Evolutionary conservation across 495 filamentous ascomycete genomes (phyloP).

Genomic region (Chaetomium fimeti): DNA sequence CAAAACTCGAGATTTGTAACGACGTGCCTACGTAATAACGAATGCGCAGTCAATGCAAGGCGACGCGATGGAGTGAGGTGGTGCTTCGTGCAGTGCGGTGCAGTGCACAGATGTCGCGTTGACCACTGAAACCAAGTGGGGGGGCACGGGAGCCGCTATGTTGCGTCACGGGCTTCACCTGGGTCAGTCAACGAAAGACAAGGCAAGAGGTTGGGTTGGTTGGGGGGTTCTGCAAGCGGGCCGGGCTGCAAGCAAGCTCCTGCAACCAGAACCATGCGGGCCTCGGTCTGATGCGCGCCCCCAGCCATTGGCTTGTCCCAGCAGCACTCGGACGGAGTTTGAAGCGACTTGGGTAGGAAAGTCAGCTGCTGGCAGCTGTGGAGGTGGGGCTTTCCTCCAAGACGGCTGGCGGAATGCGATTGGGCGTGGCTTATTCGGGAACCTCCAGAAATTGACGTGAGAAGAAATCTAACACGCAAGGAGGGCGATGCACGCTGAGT

Average conservation of each 20-base stretch:
- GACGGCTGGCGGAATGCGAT: conserved; percentile 19
- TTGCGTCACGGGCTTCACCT: conserved; percentile 8
- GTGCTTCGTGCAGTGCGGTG: background rate
- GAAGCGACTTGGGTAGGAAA: background rate
- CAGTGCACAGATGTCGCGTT: background rate
- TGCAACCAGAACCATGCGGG: background rate
- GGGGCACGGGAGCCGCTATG: background rate
- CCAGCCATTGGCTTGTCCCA: background rate
- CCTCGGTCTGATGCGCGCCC: too few relatives aligned
- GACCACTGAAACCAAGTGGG: background rate
- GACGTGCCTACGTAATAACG: too few relatives aligned
- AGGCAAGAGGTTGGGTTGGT: conserved; percentile 17
- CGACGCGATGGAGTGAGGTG: background rate
- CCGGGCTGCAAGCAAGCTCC: too few relatives aligned
- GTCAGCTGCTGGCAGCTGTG: conserved; percentile 21
- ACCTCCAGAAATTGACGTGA: conserved; percentile 39
- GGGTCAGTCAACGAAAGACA: background rate
- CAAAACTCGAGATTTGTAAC: background rate
- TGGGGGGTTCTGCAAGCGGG: conserved; percentile 7
- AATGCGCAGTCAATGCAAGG: background rate
- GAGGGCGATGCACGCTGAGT: conserved; percentile 4
- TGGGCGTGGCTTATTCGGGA: conserved; percentile 38
- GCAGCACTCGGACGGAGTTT: background rate
- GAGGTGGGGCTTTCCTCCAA: conserved; percentile 27
- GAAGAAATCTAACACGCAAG: conserved; percentile 38